Base-by-base conservation (phyloP, 768 basidiomycete species). In the Trametes cubensis region DNA sequence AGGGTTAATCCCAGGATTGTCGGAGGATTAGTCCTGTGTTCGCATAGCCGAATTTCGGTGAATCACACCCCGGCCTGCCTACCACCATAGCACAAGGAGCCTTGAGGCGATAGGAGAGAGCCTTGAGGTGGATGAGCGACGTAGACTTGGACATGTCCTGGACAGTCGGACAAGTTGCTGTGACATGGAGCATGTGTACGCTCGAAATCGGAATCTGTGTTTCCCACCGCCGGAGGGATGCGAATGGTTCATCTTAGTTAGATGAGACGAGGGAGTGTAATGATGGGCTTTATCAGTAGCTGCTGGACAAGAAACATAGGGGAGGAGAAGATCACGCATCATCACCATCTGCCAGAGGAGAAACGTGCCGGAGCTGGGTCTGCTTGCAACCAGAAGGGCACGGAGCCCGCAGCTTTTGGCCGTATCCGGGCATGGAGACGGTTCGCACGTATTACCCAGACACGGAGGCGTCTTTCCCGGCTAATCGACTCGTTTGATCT, bases 311-410 rank as follows among this genome's bases (percentile, higher is more conserved):
- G 60, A 34, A n/a, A 20, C 18, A 25, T 41, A 42, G 44, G 41
- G 38, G 26, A 30, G 40, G 48, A 52, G 47, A 30, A 7, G 44
- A 40, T 45, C 53, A 55, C 48, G 23, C 55, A 46, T 40, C 61
- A 62, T 62, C 61, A 62, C 55, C 55, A 62, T 62, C 61, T 62
- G 61, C 55, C 61, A 62, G 17, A 57, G 49, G 41, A 40, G 61
- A 47, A 62, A 57, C 61, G 57, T 39, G 61, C 61, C 55, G 50
- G 61, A 40, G 41, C 40, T 41, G 34, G 42, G 41, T 39, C 61
- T 62, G 61, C 50, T 55, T 28, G 61, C 49, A 49, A 49, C 38
- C 42, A 54, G 39, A 17, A 42, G 48, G 13, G 17, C 25, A 46
- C 49, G 55, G 54, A 38, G 20, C 23, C 55, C 61, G 61, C 61